phyloP scores from a whole-genome alignment of 768 basidiomycete genomes.

The Daedalea quercina region DNA sequence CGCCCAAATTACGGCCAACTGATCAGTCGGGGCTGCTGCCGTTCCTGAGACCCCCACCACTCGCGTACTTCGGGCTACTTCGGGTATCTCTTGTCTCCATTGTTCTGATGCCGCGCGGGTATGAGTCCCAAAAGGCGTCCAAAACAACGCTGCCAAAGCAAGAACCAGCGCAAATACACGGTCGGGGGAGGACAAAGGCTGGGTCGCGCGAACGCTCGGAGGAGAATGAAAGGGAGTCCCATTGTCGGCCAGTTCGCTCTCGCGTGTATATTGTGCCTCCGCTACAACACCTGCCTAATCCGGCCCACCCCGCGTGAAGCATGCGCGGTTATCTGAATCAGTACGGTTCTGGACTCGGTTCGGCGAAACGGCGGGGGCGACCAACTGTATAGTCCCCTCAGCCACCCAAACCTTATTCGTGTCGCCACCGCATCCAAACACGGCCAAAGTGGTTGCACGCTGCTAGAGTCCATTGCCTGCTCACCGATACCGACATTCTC shows the following conservation, averaged over 20 bases:
- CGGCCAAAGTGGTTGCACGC: conserved; percentile 18
- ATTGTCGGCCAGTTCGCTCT: conserved; percentile 7
- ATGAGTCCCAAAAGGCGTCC: background rate
- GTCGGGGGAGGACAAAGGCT: conserved; percentile 8
- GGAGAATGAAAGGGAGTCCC: conserved; percentile 22
- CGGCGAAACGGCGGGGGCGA: conserved; percentile 25
- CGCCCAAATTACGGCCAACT: conserved; percentile 8
- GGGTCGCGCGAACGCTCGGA: conserved; percentile 8
- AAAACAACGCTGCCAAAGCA: background rate
- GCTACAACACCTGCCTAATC: conserved; percentile 10
- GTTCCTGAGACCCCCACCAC: background rate
- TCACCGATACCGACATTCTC: conserved; percentile 56
- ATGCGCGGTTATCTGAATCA: too few relatives aligned
- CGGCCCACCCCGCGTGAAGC: background rate
- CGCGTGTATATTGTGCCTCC: background rate
- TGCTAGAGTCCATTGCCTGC: conserved; percentile 30
- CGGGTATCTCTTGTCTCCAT: conserved; percentile 9
- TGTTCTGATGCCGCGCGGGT: background rate
- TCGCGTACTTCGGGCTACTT: conserved; percentile 6
- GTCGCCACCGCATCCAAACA: conserved; percentile 33
- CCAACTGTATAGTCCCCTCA: conserved; percentile 32
- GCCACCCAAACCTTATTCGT: conserved; percentile 57
- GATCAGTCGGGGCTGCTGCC: conserved; percentile 1
- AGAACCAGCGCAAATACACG: background rate
- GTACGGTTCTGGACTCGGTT: too few relatives aligned